Conservation (phyloP, 1,284 basidiomycete species). For the Fomitopsis palustris region DNA sequence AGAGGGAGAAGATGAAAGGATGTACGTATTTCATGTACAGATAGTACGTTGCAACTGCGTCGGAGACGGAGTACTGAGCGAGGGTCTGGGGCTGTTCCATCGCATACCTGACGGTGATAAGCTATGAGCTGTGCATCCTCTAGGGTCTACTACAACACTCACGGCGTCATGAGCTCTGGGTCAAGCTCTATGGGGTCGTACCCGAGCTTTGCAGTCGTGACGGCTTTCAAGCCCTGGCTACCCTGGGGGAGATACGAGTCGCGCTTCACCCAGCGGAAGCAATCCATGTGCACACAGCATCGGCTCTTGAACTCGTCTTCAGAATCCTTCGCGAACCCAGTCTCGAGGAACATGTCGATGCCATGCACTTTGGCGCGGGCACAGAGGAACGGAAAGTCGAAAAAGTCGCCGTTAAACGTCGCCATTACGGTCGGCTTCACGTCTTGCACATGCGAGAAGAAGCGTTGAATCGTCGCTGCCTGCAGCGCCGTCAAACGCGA, state of each 20-base stretch:
- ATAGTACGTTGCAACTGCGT: conserved; percentile 99
- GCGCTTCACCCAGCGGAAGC: conserved; percentile 99
- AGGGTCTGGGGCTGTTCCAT: conserved; percentile 94
- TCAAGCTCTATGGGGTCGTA: conserved; percentile 98
- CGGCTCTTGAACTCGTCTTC: conserved; percentile 97
- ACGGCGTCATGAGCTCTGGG: conserved; percentile 99
- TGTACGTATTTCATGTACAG: conserved; percentile 99
- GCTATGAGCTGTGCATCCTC: not conserved
- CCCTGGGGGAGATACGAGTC: conserved; percentile 99
- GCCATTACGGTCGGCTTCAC: conserved; percentile 96
- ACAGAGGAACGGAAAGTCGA: conserved; percentile 99
- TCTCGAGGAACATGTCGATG: conserved; percentile 96
- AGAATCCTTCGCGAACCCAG: conserved; percentile 86
- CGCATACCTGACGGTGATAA: conserved; percentile 70
- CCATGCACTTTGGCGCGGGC: conserved; percentile 86
- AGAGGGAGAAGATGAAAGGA: conserved; percentile 98
- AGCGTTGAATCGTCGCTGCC: conserved; percentile 79
- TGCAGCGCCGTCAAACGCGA: conserved; percentile 23
- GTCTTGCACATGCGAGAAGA: conserved; percentile 93
- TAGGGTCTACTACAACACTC: conserved; percentile 13
- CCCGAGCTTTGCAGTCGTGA: conserved; percentile 94
- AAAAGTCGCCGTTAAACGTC: conserved; percentile 99
- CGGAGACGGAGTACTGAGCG: conserved; percentile 98
- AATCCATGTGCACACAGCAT: conserved; percentile 97
- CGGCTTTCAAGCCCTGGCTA: conserved; percentile 97